Percentiles rank a stretch among this genome's conserved stretches.
phyloP scores from a whole-genome alignment of 2,329 filamentous ascomycete genomes.

The Ceratocystis alfenasii region DNA sequence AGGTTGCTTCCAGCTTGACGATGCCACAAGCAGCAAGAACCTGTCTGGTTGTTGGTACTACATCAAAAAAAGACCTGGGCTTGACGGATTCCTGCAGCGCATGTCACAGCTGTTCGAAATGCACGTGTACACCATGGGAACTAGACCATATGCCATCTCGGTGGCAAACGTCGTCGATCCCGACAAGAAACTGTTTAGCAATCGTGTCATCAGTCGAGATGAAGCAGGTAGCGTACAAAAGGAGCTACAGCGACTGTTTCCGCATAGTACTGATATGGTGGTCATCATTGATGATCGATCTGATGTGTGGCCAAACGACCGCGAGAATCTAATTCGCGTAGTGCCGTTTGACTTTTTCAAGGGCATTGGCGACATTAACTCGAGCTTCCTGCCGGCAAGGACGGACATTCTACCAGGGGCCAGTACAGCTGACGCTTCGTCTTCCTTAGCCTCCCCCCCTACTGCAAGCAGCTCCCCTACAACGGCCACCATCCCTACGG shows the following conservation, averaged over 20 bases:
- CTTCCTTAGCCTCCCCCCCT: conserved; percentile 36
- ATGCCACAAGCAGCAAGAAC: conserved; percentile 61
- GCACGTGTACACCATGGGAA: conserved; percentile 99
- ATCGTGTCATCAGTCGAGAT: conserved; percentile 89
- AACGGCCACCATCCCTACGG: not conserved
- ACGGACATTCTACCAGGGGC: conserved; percentile 37
- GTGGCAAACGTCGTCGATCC: conserved; percentile 92
- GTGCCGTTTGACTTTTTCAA: conserved; percentile 95
- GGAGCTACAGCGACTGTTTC: conserved; percentile 80
- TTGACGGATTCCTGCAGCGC: conserved; percentile 66
- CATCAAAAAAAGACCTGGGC: conserved; percentile 87
- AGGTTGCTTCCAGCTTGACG: conserved; percentile 71
- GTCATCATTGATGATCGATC: conserved; percentile 96
- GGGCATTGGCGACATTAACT: conserved; percentile 97
- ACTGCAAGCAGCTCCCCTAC: conserved; percentile 51
- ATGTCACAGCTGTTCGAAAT: conserved; percentile 78
- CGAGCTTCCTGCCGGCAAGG: conserved; percentile 82
- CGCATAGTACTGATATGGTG: conserved; percentile 96
- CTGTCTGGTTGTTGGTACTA: conserved; percentile 83
- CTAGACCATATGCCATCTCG: conserved; percentile 83
- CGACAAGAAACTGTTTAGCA: conserved; percentile 76
- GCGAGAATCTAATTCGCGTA: conserved; percentile 86
- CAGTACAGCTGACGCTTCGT: not conserved
- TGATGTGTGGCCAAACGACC: conserved; percentile 88
- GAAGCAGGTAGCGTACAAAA: conserved; percentile 94